These are phyloP conservation scores for Sphagnum magellanicum DNA, from an alignment of 228 moss, liverwort and hornwort genomes.

Conservation along the genomic window DNA sequence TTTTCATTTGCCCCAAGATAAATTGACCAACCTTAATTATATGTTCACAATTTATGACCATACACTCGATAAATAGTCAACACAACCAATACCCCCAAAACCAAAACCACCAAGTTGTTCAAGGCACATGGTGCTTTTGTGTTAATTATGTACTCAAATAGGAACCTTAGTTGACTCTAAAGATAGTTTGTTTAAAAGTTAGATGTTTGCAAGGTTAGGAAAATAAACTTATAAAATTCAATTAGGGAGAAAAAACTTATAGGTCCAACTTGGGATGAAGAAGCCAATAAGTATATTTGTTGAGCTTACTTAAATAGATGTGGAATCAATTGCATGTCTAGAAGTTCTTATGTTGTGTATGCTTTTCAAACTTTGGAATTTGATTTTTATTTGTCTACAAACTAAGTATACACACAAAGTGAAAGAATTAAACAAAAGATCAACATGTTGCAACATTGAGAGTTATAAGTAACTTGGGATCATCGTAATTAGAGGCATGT, in stretches of 20 bases:
- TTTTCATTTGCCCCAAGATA: constrained; percentile 41
- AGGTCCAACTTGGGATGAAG: constrained; percentile 53
- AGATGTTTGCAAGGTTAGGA: background rate
- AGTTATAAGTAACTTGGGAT: too few relatives aligned
- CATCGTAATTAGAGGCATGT: too few relatives aligned
- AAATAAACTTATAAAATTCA: too few relatives aligned
- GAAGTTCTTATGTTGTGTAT: constrained; percentile 65
- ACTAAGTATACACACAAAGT: too few relatives aligned
- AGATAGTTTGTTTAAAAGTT: background rate
- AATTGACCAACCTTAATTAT: background rate
- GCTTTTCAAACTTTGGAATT: background rate
- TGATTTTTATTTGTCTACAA: too few relatives aligned
- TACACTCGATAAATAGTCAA: background rate
- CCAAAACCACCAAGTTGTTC: background rate
- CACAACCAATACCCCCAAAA: background rate
- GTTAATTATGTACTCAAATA: background rate
- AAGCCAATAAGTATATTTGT: constrained; percentile 38
- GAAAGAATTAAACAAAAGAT: too few relatives aligned
- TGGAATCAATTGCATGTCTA: constrained; percentile 71
- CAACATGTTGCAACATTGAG: too few relatives aligned
- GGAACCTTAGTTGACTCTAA: too few relatives aligned
- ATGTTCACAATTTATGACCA: background rate
- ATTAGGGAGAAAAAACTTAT: constrained; percentile 21
- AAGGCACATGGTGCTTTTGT: background rate
- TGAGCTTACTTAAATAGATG: constrained; percentile 64